These are phyloP conservation scores for Botrytis tulipae DNA, from an alignment of 2,329 filamentous ascomycete genomes.

Conservation along the genomic window DNA sequence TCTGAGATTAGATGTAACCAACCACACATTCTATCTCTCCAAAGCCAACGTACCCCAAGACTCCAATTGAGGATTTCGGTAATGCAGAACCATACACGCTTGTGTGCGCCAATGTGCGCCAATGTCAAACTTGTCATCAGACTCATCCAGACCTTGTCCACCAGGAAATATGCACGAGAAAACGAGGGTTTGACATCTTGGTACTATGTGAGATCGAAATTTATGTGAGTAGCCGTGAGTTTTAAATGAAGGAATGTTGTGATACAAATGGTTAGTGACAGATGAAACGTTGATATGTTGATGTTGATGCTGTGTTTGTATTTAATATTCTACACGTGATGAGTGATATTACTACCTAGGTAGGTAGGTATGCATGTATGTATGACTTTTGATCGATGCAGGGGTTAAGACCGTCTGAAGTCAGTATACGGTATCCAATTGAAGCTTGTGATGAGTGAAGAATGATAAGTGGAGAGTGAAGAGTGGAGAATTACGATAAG, in stretches of 20 bases:
- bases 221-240: neutral
- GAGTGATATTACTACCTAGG: too few relatives aligned
- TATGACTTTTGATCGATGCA: neutral
- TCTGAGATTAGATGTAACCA: conserved; percentile 9
- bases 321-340: neutral
- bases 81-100: neutral
- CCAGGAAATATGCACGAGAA: conserved; percentile 15
- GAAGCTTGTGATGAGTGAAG: neutral
- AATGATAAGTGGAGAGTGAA: neutral
- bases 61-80: neutral
- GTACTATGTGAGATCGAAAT: neutral
- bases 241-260: conserved; percentile 4
- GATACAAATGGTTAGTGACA: neutral
- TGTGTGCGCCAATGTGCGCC: neutral
- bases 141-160: conserved; percentile 4
- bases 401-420: neutral
- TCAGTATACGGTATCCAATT: neutral
- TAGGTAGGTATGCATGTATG: too few relatives aligned
- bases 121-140: conserved; percentile 8
- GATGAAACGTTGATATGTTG: conserved; percentile 4
- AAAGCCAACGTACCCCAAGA: neutral
- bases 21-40: neutral
- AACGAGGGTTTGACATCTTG: conserved; percentile 16
- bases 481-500: neutral
- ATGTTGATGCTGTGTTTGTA: neutral